phyloP scores from a whole-genome alignment of 2,329 filamentous ascomycete species.

The Phialocephala subalpina region DNA sequence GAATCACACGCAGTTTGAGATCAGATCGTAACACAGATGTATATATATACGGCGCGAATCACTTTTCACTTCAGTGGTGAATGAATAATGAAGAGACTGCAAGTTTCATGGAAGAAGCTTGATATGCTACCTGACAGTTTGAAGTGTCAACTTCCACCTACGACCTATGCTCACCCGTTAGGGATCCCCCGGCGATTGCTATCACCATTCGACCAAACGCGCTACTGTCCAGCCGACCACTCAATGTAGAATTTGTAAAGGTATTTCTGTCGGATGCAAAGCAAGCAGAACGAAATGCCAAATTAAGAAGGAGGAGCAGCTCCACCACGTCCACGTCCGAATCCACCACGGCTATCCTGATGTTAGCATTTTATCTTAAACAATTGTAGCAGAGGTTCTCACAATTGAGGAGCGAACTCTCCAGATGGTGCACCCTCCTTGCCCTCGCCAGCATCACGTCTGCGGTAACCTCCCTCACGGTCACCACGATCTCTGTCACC shows the following conservation, averaged over 20 bases:
- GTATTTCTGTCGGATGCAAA: slow-evolving; percentile 46
- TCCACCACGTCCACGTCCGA: slow-evolving; percentile 87
- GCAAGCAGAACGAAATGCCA: slow-evolving; percentile 42
- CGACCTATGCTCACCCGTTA: slow-evolving; percentile 55
- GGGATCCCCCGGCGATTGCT: slow-evolving; percentile 57
- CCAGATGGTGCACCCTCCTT: slow-evolving; percentile 93
- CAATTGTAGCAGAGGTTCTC: slow-evolving; percentile 49
- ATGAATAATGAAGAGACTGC: slow-evolving; percentile 31
- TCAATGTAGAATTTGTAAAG: slow-evolving; percentile 37
- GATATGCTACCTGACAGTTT: slow-evolving; percentile 48
- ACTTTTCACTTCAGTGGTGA: slow-evolving; percentile 1
- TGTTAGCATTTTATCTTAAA: slow-evolving; percentile 46
- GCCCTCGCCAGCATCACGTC: slow-evolving; percentile 83
- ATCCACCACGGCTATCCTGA: slow-evolving; percentile 76
- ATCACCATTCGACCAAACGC: slow-evolving; percentile 55
- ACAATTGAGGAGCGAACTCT: slow-evolving; percentile 92
- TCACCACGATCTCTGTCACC: slow-evolving; percentile 65
- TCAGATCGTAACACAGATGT: neutral
- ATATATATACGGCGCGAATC: neutral
- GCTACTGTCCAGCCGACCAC: slow-evolving; percentile 55
- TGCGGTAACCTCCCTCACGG: slow-evolving; percentile 90
- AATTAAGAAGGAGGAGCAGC: slow-evolving; percentile 60
- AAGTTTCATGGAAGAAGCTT: slow-evolving; percentile 45
- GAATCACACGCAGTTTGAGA: neutral
- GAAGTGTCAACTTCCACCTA: slow-evolving; percentile 52